Conservation (phyloP, 176 grass and related monocot species). For the Panicum miliaceum region DNA sequence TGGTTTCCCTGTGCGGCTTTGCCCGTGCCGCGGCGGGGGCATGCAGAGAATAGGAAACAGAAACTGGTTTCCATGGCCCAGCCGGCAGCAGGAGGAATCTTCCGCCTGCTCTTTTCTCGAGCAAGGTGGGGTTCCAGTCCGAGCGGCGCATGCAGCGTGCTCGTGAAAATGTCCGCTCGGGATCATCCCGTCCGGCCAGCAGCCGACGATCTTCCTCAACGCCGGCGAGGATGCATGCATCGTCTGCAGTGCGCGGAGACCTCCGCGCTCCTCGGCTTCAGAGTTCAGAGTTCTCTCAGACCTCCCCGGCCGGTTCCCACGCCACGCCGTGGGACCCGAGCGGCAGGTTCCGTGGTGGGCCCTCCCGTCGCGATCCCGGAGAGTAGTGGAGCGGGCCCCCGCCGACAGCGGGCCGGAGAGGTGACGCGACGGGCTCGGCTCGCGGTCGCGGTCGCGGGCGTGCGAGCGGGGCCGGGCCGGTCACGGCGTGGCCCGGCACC, state of each 20-base stretch:
- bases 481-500: constrained; percentile 30
- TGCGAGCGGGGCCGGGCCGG: background rate
- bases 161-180: too few species aligned
- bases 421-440: constrained; percentile 17
- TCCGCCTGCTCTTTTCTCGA: too few species aligned
- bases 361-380: background rate
- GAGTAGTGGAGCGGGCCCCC: too few species aligned
- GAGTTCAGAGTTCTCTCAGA: too few species aligned
- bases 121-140: too few species aligned
- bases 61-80: background rate
- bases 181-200: too few species aligned
- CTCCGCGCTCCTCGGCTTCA: too few species aligned
- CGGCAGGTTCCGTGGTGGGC: background rate
- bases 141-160: too few species aligned
- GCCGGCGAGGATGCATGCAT: too few species aligned
- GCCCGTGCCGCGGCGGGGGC: background rate
- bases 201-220: background rate
- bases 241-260: too few species aligned
- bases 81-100: too few species aligned
- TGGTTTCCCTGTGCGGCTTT: background rate
- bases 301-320: too few species aligned
- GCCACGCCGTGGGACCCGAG: background rate
- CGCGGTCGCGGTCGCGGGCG: background rate
- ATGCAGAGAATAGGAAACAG: background rate
- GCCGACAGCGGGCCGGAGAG: background rate